Base-by-base conservation (phyloP, 306 rosid species). In the Boehmeria nivea region DNA sequence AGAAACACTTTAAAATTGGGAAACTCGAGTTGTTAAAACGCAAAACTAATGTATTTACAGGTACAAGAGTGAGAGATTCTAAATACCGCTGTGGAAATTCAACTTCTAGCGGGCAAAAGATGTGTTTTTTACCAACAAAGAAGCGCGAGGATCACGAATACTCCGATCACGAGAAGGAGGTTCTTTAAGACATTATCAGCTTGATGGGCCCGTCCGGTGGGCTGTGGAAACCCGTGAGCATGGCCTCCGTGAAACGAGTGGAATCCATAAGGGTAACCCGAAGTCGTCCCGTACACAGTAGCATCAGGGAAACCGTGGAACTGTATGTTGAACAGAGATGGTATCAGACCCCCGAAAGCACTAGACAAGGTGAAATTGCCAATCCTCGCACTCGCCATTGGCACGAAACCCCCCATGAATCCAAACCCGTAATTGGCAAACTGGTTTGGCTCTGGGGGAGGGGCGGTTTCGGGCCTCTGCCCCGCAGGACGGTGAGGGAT, bases 321-420 rank as follows among this genome's bases (percentile, higher is more conserved):
- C 33, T 91, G 96, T 50, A 91, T 60, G 63, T 87, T 87, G 26
- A 87, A 73, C 45, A 91, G 72, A 0, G 96, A 91, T 0, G 96
- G 98, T 18, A 91, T 53, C 60, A 91, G 68, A 27, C 96, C 96
- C 21, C 82, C 94, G 61, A 90, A 82, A 24, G 94, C 94, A 18
- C 88, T 82, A 38, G 93, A 76, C 50, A 91, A 72, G 0, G 96
- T 80, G 77, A 91, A 76, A 78, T 81, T 91, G 3, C 98, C 98
- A 56, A 91, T 44, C 65, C 93, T 75, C 0, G 88, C 94, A 6
- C 90, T 54, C 2, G 95, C 88, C 82, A 44, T 81, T 31, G 98
- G 98, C 46, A 72, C 76, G 67, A 90, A 84, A 0, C 98, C 98
- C 3, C 95, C 95, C 80, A 78, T 80, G 46, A 87, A 74, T 44